phyloP scores from a whole-genome alignment of 306 rosid genomes.

The Quercus rubra region DNA sequence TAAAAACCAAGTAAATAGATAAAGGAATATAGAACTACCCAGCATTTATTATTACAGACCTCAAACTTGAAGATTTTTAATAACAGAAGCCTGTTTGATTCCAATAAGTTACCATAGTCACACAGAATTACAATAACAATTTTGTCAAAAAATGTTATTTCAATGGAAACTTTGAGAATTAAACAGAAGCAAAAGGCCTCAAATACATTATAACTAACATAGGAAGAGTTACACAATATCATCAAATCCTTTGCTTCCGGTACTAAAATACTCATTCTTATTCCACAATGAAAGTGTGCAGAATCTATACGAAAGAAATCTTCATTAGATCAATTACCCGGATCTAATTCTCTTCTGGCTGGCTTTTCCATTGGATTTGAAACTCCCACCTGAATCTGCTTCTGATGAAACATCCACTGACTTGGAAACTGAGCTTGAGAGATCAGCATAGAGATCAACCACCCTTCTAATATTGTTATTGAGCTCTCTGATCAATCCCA shows the following conservation, averaged over 20 bases:
- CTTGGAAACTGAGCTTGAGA: constrained; percentile 64
- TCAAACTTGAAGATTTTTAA: constrained; percentile 19
- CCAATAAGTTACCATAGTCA: constrained; percentile 18
- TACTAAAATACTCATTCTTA: constrained; percentile 29
- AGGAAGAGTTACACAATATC: constrained; percentile 29
- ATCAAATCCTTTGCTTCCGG: constrained; percentile 20
- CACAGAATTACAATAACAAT: constrained; percentile 29
- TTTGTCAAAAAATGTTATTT: constrained; percentile 24
- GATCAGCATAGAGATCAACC: constrained; percentile 88
- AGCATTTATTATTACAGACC: constrained; percentile 11
- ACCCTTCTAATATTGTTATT: constrained; percentile 89
- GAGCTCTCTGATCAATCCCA: constrained; percentile 80
- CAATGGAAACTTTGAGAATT: constrained; percentile 17
- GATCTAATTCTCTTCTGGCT: constrained; percentile 76
- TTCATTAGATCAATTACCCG: constrained; percentile 38
- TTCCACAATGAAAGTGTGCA: constrained; percentile 24
- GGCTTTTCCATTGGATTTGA: constrained; percentile 71
- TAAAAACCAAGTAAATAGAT: not conserved
- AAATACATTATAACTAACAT: constrained; percentile 26
- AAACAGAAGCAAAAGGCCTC: constrained; percentile 24
- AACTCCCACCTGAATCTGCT: constrained; percentile 72
- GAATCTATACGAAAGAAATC: constrained; percentile 32
- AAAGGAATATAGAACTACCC: constrained; percentile 12
- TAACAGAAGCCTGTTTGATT: constrained; percentile 16
- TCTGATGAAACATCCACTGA: constrained; percentile 78